Evolutionary conservation across 768 basidiomycete genomes (phyloP).

Genomic region (Naganishia randhawae): DNA sequence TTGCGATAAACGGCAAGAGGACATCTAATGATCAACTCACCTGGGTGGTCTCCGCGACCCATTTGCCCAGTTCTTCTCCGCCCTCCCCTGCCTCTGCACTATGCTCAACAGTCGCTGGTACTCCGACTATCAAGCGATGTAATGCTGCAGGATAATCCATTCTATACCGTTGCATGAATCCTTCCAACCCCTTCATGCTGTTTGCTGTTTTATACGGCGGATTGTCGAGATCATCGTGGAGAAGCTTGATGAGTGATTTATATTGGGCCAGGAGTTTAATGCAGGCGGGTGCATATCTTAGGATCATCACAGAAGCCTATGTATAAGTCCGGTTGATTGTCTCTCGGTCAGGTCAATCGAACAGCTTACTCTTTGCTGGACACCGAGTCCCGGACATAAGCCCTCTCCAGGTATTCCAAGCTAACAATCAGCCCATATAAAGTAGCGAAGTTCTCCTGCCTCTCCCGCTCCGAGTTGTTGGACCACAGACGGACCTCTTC

Average conservation of each 20-base stretch:
- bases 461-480: slow-evolving; percentile 83
- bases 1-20: background rate
- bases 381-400: slow-evolving; percentile 89
- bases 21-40: slow-evolving; percentile 53
- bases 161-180: slow-evolving; percentile 88
- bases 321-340: background rate
- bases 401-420: slow-evolving; percentile 89
- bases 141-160: slow-evolving; percentile 92
- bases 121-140: slow-evolving; percentile 82
- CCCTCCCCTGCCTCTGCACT: slow-evolving; percentile 62
- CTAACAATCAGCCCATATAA: slow-evolving; percentile 87
- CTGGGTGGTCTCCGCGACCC: slow-evolving; percentile 97
- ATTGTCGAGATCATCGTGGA: slow-evolving; percentile 76
- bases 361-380: slow-evolving; percentile 77
- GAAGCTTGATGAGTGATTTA: slow-evolving; percentile 94
- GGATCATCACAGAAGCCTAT: background rate
- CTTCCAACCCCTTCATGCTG: slow-evolving; percentile 59
- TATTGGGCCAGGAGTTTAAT: slow-evolving; percentile 91
- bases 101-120: slow-evolving; percentile 95
- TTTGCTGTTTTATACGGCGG: slow-evolving; percentile 25
- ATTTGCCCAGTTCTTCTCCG: slow-evolving; percentile 88
- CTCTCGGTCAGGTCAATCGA: background rate
- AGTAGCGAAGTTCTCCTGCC: slow-evolving; percentile 78
- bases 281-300: slow-evolving; percentile 94
- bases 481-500: slow-evolving; percentile 87